Percentiles rank a stretch among this genome's conserved stretches.
These are phyloP conservation scores for Fraxinus sp. DNA, from an alignment of 305 asterid species.

Conservation along the genomic window DNA sequence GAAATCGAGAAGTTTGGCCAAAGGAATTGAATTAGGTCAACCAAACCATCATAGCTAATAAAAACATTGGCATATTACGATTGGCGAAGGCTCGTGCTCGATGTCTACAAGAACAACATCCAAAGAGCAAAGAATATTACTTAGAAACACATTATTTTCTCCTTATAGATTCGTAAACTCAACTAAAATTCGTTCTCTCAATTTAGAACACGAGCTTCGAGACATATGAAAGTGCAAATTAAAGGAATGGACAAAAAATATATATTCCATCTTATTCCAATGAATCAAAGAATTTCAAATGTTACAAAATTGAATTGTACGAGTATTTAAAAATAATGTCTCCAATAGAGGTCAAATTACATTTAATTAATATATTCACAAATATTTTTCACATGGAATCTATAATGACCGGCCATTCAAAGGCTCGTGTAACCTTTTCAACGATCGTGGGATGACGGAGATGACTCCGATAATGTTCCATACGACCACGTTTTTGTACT, in stretches of 20 bases:
- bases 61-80: background rate
- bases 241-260: background rate
- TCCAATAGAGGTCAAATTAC: background rate
- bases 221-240: background rate
- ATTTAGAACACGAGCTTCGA: background rate
- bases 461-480: constrained; percentile 2
- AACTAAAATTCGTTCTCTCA: background rate
- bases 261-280: background rate
- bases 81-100: background rate
- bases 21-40: background rate
- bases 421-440: constrained; percentile 1
- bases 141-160: background rate
- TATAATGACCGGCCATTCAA: background rate
- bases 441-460: constrained; percentile 24
- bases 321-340: background rate
- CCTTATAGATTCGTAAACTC: background rate
- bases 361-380: background rate
- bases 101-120: background rate
- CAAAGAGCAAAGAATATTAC: background rate
- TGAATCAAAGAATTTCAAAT: background rate
- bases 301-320: background rate
- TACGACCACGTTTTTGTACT: constrained; percentile 32
- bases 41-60: background rate
- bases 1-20: background rate
- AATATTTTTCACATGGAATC: background rate